Evolutionary conservation across 1,284 basidiomycete genomes (phyloP), one percentile per base, ranked within the genome.

Genomic region (Moesziomyces sp.): DNA sequence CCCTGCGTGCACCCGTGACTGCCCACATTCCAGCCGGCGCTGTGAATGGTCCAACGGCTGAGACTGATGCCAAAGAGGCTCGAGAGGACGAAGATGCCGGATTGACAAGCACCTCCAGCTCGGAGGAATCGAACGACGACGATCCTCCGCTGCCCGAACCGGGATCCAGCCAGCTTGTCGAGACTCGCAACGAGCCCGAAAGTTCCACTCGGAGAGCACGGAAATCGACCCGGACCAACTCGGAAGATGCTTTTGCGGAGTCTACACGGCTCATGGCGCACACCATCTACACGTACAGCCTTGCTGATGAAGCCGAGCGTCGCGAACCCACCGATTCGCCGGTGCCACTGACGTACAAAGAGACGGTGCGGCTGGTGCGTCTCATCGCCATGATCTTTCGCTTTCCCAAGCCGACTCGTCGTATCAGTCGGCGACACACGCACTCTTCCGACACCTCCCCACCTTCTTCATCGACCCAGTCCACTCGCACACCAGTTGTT

Each of bases 331-430:
- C 38, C 18, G 5, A 43, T 0, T 19, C 33, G 26, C 49, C 58
- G 8, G 13, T 55, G 7, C 70, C 70, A 10, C 53, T 73, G 3
- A 67, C 64, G 1, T 67, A 59, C 52, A 73, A 68, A 33, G 70
- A 73, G 30, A 73, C 70, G 6, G 48, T 67, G n/a, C 63, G 70
- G 14, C 64, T 73, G 2, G 51, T 62, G 26, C 59, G 60, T 11
- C 54, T 73, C 21, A 68, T 73, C 35, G 47, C 58, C 9, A 67
- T 73, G 56, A 45, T 73, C 43, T 73, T 67, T 24, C 70, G 70
- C 47, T 73, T 67, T n/a, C 60, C 66, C 14, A 69, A 69, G 52
- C 45, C 66, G 0, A 48, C 66, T 26, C 66, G 66, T 11, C 59
- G 66, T 40, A 51, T 69, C 21, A 44, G 53, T 3, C 66, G 66